Evolutionary conservation across 805 yeast genomes (phyloP), one percentile per base, ranked within the genome.

Genomic region (Metschnikowia gelsemii): DNA sequence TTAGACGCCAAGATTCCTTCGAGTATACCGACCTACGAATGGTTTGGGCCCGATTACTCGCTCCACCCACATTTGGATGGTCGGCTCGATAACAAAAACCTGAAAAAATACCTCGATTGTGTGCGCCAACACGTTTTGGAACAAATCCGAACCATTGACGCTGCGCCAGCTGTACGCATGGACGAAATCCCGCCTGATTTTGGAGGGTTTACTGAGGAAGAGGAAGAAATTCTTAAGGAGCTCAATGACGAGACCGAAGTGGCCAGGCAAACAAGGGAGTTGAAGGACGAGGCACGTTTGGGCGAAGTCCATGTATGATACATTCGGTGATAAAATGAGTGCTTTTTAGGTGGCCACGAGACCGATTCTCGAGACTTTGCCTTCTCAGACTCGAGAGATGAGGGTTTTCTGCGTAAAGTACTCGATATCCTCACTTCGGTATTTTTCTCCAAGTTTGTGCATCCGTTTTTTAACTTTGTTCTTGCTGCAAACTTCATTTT

Each of bases 101-200:
- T 87, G 16, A 83, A 82, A 49, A 84, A 84, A 59, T 88, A 87
- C 57, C 70, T 93, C 40, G 96, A 93, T 52, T 79, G 84, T 55
- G 79, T 91, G 25, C 76, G 80, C 52, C 79, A 79, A 42, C 82
- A 85, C 48, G 76, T 88, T 20, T 61, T 90, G 54, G 96, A 91
- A 63, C 88, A 86, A 58, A 68, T 91, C 35, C 64, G 97, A 50
- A 84, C 72, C 56, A 63, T 91, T 43, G 87, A 86, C 54, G 90
- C 90, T 37, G 98, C 98, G 0, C 99, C 99, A 9, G 83, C 95
- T 52, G 98, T 93, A 7, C 84, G 87, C 51, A 88, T 90, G 95
- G 82, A 76, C 47, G 91, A 87, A 47, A 78, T 87, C 6, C 97
- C 97, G 2, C 96, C 96, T 1, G 74, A 70, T 45, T 51, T 70